phyloP scores from a whole-genome alignment of 768 basidiomycete genomes.

The Mrakia frigida region DNA sequence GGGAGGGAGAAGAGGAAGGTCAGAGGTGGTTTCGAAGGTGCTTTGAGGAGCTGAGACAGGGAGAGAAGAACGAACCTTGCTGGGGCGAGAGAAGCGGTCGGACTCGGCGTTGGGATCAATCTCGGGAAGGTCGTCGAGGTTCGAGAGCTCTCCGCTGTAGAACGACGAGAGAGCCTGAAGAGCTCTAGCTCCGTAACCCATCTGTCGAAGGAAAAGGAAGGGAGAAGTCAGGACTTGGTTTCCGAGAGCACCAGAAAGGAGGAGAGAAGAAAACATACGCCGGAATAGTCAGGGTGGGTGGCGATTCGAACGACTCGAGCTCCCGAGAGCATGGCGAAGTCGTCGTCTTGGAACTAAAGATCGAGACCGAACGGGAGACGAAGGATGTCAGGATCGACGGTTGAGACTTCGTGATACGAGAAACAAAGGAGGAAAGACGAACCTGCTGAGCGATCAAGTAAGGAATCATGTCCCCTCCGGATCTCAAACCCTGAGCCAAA shows the following conservation, averaged over 20 bases:
- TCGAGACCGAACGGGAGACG: background rate
- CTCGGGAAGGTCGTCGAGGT: slow-evolving; percentile 63
- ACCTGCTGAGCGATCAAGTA: slow-evolving; percentile 81
- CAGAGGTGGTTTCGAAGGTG: no score
- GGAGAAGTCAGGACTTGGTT: background rate
- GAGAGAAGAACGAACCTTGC: slow-evolving; percentile 23
- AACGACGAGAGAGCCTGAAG: slow-evolving; percentile 80
- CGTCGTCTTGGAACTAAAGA: slow-evolving; percentile 88
- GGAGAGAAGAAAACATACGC: slow-evolving; percentile 51
- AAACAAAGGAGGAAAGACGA: slow-evolving; percentile 19
- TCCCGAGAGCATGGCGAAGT: slow-evolving; percentile 86
- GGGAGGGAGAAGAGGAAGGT: background rate
- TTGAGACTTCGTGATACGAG: background rate
- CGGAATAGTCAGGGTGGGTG: slow-evolving; percentile 90
- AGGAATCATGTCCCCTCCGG: slow-evolving; percentile 94
- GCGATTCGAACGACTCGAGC: slow-evolving; percentile 88
- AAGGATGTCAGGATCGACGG: background rate
- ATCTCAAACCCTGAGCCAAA: slow-evolving; percentile 71
- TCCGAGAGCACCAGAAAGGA: background rate
- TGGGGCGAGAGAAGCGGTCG: slow-evolving; percentile 16
- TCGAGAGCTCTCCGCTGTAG: slow-evolving; percentile 88
- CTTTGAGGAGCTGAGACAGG: background rate
- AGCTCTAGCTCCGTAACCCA: slow-evolving; percentile 93
- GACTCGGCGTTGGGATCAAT: slow-evolving; percentile 48
- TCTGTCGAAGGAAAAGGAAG: slow-evolving; percentile 51